phyloP scores from a whole-genome alignment of 345 rosid genomes.

The Hirschfeldia incana region DNA sequence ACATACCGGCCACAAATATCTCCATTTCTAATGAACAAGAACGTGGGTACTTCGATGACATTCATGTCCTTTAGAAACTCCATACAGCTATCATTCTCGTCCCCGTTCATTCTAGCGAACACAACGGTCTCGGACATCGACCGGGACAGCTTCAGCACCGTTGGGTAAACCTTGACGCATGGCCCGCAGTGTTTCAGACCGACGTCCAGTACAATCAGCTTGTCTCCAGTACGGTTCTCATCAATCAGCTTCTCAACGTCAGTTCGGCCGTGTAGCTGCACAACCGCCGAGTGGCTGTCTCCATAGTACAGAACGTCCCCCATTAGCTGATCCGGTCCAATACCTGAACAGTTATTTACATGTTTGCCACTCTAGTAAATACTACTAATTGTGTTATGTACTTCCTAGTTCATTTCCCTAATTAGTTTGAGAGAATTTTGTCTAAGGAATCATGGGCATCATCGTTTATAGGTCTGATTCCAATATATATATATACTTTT shows the following conservation, averaged over 20 bases:
- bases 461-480: not conserved
- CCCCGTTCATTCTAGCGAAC: constrained; percentile 92
- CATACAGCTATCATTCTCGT: constrained; percentile 96
- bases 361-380: not conserved
- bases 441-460: not conserved
- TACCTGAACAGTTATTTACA: constrained; percentile 37
- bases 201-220: constrained; percentile 83
- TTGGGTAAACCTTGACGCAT: constrained; percentile 94
- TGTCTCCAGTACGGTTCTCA: constrained; percentile 62
- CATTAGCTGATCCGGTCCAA: constrained; percentile 73
- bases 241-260: constrained; percentile 81
- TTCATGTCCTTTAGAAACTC: constrained; percentile 80
- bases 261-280: constrained; percentile 67
- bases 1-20: constrained; percentile 77
- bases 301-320: constrained; percentile 98
- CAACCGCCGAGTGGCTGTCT: constrained; percentile 78
- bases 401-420: not conserved
- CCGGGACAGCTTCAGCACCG: constrained; percentile 76
- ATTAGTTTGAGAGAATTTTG: not conserved
- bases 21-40: constrained; percentile 82
- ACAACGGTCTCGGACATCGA: constrained; percentile 75
- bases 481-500: not conserved
- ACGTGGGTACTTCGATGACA: constrained; percentile 84
- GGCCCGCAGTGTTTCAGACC: constrained; percentile 95
- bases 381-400: not conserved